Percentiles rank a stretch among this genome's conserved stretches.
These are phyloP conservation scores for Aspergillus ochraceoroseus DNA, from an alignment of 2,329 filamentous ascomycete genomes.

Conservation along the genomic window DNA sequence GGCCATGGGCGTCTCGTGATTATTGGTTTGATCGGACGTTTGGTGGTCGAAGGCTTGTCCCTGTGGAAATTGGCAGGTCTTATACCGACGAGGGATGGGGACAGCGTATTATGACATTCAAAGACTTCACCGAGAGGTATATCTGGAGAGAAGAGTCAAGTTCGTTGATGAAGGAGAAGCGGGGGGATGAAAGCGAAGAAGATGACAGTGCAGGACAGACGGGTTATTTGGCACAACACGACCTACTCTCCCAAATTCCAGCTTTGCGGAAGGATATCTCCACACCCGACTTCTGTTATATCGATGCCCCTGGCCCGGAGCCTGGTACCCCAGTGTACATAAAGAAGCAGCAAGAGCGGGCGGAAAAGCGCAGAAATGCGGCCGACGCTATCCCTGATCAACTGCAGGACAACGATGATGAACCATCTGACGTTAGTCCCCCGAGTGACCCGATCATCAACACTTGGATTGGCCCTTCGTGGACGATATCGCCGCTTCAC, in stretches of 20 bases:
- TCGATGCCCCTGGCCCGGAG: conserved; percentile 56
- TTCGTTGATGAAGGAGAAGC: not conserved
- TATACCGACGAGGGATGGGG: conserved; percentile 85
- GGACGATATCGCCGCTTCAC: conserved; percentile 87
- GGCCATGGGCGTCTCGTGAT: conserved; percentile 65
- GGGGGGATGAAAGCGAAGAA: conserved; percentile 5
- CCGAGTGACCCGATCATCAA: conserved; percentile 63
- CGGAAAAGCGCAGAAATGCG: conserved; percentile 4
- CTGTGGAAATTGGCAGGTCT: conserved; percentile 77
- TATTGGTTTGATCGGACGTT: conserved; percentile 75
- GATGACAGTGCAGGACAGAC: conserved; percentile 35
- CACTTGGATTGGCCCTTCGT: conserved; percentile 85
- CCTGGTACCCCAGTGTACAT: conserved; percentile 45
- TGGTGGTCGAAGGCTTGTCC: conserved; percentile 71
- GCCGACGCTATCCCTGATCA: not conserved
- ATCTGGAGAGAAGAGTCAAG: conserved; percentile 41
- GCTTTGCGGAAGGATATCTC: conserved; percentile 67
- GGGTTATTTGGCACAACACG: conserved; percentile 88
- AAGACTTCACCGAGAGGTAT: conserved; percentile 61
- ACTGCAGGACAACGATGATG: conserved; percentile 4
- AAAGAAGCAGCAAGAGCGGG: conserved; percentile 31
- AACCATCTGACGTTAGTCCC: conserved; percentile 14
- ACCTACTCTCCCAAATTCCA: conserved; percentile 79
- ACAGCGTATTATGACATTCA: conserved; percentile 72
- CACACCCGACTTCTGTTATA: conserved; percentile 81